Evolutionary conservation across 1,284 basidiomycete genomes (phyloP), one percentile per base, ranked within the genome.

Genomic region (Ceratobasidium sp.): DNA sequence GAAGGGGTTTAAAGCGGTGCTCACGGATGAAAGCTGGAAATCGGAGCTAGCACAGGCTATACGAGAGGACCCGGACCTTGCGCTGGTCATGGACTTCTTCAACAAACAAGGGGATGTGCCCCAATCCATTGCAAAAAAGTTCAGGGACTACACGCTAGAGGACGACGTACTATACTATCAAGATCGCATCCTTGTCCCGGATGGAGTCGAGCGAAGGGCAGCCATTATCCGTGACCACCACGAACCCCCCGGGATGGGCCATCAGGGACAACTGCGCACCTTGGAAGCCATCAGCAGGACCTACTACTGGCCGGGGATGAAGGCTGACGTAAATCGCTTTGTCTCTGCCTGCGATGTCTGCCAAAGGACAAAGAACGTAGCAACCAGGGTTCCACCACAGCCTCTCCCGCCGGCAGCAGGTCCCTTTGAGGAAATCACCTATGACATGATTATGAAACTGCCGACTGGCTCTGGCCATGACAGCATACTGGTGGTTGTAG

Each of bases 381-480:
- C n/a, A n/a, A n/a, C n/a, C n/a, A n/a, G n/a, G n/a, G n/a, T n/a
- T n/a, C n/a, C n/a, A n/a, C n/a, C n/a, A n/a, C n/a, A n/a, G n/a
- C n/a, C n/a, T n/a, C n/a, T n/a, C n/a, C 66, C 75, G 1, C 62
- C 76, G 0, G 73, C 77, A 0, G 1, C 50, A n/a, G 4, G 73
- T 11, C 80, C 81, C 14, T 83, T 79, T 79, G 38, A 16, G 4
- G 75, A 75, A 0, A 76, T 82, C 26, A 79, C 79, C 0, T 79
- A 82, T 78, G 82, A 83, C 70, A 73, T 78, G 58, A 81, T 83
- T 44, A 77, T 75, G 13, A 74, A 77, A n/a, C 76, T 82, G 0
- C 82, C 81, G 1, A 18, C 16, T 1, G 79, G 78, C 0, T 46
- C 73, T 0, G 78, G 76, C 0, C 80, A 71, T 74, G 76, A 82